Conservation (phyloP, 345 rosid genomes). For the Triadica sebifera region DNA sequence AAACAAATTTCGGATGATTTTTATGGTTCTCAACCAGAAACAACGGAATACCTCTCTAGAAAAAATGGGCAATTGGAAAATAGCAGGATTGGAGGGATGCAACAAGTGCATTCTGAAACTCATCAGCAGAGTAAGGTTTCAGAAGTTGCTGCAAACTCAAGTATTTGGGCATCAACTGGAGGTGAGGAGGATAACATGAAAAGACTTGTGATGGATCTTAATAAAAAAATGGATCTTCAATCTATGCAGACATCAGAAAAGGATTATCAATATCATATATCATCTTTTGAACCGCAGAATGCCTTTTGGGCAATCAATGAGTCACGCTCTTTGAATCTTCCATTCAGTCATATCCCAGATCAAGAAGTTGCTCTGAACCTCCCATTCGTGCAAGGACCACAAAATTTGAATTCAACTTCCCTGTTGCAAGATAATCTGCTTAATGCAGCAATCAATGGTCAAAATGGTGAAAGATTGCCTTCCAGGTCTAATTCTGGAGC, state of each 20-base stretch:
- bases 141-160: conserved; percentile 27
- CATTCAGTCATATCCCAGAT: conserved; percentile 26
- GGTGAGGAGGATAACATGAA: conserved; percentile 33
- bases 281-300: conserved; percentile 20
- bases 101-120: conserved; percentile 24
- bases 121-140: conserved; percentile 24
- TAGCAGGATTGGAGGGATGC: conserved; percentile 36
- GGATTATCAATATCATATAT: conserved; percentile 17
- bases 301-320: conserved; percentile 21
- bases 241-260: conserved; percentile 24
- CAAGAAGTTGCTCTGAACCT: conserved; percentile 32
- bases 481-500: conserved; percentile 33
- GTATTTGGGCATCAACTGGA: conserved; percentile 25
- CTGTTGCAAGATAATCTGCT: background rate
- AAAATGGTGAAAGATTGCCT: conserved; percentile 25
- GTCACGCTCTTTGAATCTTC: conserved; percentile 19
- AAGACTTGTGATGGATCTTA: conserved; percentile 35
- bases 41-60: conserved; percentile 12
- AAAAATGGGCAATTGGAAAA: conserved; percentile 28
- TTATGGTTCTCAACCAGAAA: conserved; percentile 28
- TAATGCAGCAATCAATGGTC: conserved; percentile 1
- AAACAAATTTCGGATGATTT: conserved; percentile 22
- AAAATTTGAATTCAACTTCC: conserved; percentile 5
- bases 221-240: conserved; percentile 35
- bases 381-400: conserved; percentile 25